Percentiles rank a stretch among this genome's conserved stretches.
These are phyloP conservation scores for Citrus medica DNA, from an alignment of 345 rosid genomes.

Conservation along the genomic window DNA sequence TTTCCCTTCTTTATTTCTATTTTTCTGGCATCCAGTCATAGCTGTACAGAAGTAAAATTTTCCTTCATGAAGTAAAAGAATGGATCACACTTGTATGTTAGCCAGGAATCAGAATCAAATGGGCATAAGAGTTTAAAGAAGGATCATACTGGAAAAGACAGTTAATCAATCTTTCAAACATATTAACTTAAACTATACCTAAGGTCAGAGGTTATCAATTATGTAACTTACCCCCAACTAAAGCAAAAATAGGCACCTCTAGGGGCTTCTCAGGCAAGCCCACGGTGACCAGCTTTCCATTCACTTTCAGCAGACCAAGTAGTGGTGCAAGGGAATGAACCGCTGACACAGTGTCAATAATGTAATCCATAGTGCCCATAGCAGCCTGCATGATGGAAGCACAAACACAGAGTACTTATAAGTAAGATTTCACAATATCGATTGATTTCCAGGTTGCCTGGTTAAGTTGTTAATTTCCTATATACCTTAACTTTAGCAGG, in stretches of 20 bases:
- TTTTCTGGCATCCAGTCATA: neutral
- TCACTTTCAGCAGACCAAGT: conserved; percentile 62
- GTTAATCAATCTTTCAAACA: neutral
- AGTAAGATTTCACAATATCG: neutral
- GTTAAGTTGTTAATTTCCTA: neutral
- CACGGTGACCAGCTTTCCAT: conserved; percentile 67
- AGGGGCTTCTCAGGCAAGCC: conserved; percentile 83
- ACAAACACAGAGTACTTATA: neutral
- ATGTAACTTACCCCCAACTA: conserved; percentile 52
- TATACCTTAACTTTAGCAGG: conserved; percentile 64
- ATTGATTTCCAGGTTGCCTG: too few species aligned
- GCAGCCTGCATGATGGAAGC: conserved; percentile 46
- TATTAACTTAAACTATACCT: neutral
- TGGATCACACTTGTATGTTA: neutral
- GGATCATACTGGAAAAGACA: neutral
- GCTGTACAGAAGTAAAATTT: neutral
- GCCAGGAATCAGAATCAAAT: neutral
- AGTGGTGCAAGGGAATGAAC: conserved; percentile 69
- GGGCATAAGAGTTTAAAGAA: neutral
- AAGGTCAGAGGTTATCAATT: neutral
- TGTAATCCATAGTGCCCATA: conserved; percentile 69
- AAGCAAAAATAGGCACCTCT: conserved; percentile 67
- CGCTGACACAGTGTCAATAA: conserved; percentile 83
- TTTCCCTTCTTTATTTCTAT: neutral
- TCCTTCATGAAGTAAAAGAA: neutral